A percentile compares a stretch with the other conserved stretches of the same genome.
Evolutionary conservation across 2,329 filamentous ascomycete species (phyloP).

Genomic region (Talaromyces marneffei): DNA sequence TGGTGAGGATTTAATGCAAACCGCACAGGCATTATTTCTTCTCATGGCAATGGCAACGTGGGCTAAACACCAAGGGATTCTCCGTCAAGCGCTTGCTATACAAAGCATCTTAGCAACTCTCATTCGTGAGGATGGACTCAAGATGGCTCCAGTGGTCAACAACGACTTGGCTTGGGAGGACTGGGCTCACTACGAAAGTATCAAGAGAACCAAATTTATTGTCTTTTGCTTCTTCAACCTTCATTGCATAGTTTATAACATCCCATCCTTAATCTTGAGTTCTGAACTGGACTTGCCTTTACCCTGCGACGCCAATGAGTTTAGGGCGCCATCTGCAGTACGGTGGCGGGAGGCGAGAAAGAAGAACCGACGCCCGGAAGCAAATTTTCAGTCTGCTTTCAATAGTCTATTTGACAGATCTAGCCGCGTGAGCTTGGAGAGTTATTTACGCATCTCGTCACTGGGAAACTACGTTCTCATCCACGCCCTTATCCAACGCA

Average conservation of each 20-base stretch:
- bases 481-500: constrained; percentile 64
- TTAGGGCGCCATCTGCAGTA: constrained; percentile 19
- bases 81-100: constrained; percentile 22
- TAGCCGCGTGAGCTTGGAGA: neutral
- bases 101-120: constrained; percentile 22
- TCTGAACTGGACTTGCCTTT: constrained; percentile 22
- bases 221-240: constrained; percentile 26
- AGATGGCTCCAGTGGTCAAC: constrained; percentile 9
- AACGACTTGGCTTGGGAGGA: constrained; percentile 19
- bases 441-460: constrained; percentile 28
- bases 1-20: constrained; percentile 19
- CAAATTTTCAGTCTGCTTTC: constrained; percentile 17
- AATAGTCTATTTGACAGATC: constrained; percentile 15
- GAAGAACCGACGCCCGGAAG: constrained; percentile 10
- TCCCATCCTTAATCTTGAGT: constrained; percentile 23
- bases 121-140: constrained; percentile 21
- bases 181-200: constrained; percentile 22
- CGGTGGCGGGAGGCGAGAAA: constrained; percentile 18
- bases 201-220: constrained; percentile 25
- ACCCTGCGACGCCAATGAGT: constrained; percentile 21
- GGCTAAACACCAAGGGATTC: constrained; percentile 21
- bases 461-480: constrained; percentile 64
- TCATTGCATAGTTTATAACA: constrained; percentile 24
- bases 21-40: constrained; percentile 19
- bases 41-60: constrained; percentile 23